These are phyloP conservation scores for Drechslera avenae DNA, from an alignment of 2,329 filamentous ascomycete genomes.

Conservation along the genomic window DNA sequence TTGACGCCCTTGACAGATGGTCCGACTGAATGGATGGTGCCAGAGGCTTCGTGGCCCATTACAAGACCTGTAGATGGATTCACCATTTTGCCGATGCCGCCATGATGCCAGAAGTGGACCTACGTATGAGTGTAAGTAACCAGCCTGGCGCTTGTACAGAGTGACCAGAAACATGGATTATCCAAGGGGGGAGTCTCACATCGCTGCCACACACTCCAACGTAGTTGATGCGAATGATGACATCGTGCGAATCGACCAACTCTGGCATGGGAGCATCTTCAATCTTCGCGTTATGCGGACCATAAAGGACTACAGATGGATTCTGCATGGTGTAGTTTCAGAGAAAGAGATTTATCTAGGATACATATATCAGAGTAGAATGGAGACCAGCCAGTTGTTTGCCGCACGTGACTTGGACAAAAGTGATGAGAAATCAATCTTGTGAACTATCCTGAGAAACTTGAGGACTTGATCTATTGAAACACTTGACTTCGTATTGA, in stretches of 20 bases:
- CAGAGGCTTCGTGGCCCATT: constrained; percentile 90
- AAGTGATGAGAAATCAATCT: neutral
- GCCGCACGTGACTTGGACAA: neutral
- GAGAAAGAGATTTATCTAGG: too few relatives aligned
- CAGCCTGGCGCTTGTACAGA: neutral
- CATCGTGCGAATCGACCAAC: constrained; percentile 46
- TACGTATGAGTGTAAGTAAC: constrained; percentile 13
- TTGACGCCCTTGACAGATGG: constrained; percentile 75
- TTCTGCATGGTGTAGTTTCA: constrained; percentile 37
- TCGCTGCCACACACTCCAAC: constrained; percentile 53
- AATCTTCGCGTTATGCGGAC: constrained; percentile 44
- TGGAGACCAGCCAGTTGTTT: neutral
- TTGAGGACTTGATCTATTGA: too few relatives aligned
- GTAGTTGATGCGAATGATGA: constrained; percentile 53
- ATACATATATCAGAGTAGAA: too few relatives aligned
- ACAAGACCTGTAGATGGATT: constrained; percentile 82
- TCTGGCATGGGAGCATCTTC: constrained; percentile 48
- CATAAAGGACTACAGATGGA: constrained; percentile 52
- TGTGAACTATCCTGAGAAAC: too few relatives aligned
- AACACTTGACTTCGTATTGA: too few relatives aligned
- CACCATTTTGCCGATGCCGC: constrained; percentile 83
- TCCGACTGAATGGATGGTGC: constrained; percentile 76
- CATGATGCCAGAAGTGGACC: constrained; percentile 94
- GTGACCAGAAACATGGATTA: neutral
- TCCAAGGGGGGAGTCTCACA: constrained; percentile 12